phyloP scores from a whole-genome alignment of 2,329 filamentous ascomycete species.

The Aureobasidium sp. region DNA sequence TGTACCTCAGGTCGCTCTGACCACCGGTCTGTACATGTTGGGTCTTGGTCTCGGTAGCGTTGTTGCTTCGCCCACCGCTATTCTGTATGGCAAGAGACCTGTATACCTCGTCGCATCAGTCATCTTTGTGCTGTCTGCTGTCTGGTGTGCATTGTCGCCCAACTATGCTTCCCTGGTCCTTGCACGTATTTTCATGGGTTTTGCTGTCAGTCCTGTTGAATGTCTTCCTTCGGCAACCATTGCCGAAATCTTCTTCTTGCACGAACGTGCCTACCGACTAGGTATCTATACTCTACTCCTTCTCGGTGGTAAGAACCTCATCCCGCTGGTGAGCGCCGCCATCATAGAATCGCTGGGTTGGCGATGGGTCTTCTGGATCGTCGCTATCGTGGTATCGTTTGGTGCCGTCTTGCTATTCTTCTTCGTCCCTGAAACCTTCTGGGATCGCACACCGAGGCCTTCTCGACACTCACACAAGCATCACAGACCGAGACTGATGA shows the following conservation, averaged over 20 bases:
- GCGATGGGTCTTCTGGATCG: slow-evolving; percentile 59
- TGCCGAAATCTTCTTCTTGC: slow-evolving; percentile 92
- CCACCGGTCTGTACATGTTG: slow-evolving; percentile 91
- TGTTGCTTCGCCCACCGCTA: slow-evolving; percentile 81
- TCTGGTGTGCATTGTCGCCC: slow-evolving; percentile 84
- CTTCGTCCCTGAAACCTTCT: slow-evolving; percentile 92
- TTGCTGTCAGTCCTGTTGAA: slow-evolving; percentile 84
- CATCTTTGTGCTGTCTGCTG: slow-evolving; percentile 66
- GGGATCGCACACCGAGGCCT: slow-evolving; percentile 70
- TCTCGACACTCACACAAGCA: slow-evolving; percentile 29
- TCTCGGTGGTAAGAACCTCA: slow-evolving; percentile 77
- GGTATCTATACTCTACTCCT: slow-evolving; percentile 89
- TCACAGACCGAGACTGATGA: slow-evolving; percentile 18
- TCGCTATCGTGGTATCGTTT: slow-evolving; percentile 71
- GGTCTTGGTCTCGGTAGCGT: slow-evolving; percentile 81
- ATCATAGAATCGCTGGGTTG: slow-evolving; percentile 73
- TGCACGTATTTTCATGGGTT: slow-evolving; percentile 78
- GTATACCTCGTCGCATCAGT: slow-evolving; percentile 75
- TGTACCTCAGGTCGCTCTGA: slow-evolving; percentile 70
- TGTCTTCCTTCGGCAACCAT: slow-evolving; percentile 90
- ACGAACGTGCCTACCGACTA: slow-evolving; percentile 86
- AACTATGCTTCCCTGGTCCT: slow-evolving; percentile 72
- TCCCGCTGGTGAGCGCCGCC: slow-evolving; percentile 78
- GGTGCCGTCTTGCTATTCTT: slow-evolving; percentile 69
- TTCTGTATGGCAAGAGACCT: slow-evolving; percentile 81